Percentiles rank a stretch among this genome's conserved stretches.
These are phyloP conservation scores for Backusella circina DNA, from an alignment of 192 early-diverging fungal genomes.

Conservation along the genomic window DNA sequence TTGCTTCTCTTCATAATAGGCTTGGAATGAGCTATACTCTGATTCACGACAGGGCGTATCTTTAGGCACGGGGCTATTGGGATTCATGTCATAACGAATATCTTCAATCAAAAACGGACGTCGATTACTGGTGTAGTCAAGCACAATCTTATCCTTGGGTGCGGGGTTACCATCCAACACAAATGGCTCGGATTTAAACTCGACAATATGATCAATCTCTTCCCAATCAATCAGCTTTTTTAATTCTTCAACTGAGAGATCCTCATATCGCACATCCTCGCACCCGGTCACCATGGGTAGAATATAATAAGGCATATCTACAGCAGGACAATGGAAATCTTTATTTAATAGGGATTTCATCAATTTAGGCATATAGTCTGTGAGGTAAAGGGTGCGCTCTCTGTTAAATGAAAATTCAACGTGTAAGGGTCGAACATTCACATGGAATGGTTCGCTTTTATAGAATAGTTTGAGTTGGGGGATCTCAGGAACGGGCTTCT, in stretches of 20 bases:
- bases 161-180: constrained; percentile 14
- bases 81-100: constrained; percentile 29
- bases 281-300: constrained; percentile 39
- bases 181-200: constrained; percentile 4
- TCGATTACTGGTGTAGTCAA: constrained; percentile 36
- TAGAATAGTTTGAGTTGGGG: constrained; percentile 33
- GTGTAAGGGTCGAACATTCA: constrained; percentile 17
- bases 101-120: constrained; percentile 43
- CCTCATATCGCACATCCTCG: constrained; percentile 30
- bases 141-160: constrained; percentile 31
- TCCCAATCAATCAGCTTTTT: constrained; percentile 42
- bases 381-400: constrained; percentile 40
- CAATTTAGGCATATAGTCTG: constrained; percentile 50
- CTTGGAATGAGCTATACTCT: constrained; percentile 32
- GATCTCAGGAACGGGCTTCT: constrained; percentile 35
- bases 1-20: constrained; percentile 39
- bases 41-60: constrained; percentile 22
- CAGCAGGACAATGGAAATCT: constrained; percentile 44
- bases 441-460: constrained; percentile 13
- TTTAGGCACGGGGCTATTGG: constrained; percentile 19
- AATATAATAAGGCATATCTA: constrained; percentile 51
- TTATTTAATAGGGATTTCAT: constrained; percentile 44
- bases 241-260: constrained; percentile 16
- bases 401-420: constrained; percentile 19
- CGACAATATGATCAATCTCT: constrained; percentile 29